These are phyloP conservation scores for Penicillium waksmanii DNA, from an alignment of 495 filamentous ascomycete species.

Conservation along the genomic window DNA sequence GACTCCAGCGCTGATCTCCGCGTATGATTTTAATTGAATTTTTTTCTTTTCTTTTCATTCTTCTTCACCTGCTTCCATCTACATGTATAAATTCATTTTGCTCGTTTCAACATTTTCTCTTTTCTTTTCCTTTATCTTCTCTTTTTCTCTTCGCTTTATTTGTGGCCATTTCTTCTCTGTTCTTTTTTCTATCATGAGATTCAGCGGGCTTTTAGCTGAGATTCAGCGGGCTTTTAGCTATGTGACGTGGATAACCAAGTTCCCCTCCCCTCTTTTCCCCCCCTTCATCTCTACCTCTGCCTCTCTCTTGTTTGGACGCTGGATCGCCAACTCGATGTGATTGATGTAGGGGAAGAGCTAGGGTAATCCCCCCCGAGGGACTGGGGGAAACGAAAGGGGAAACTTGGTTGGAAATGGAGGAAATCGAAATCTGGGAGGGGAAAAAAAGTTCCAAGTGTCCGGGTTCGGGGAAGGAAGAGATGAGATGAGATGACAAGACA, in stretches of 20 bases:
- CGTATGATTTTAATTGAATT: constrained; percentile 36
- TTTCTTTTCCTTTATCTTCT: constrained; percentile 24
- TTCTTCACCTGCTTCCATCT: constrained; percentile 34
- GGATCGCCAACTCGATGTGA: constrained; percentile 47
- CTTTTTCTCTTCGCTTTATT: constrained; percentile 28
- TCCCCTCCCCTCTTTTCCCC: neutral
- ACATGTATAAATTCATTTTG: constrained; percentile 46
- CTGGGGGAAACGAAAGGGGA: neutral
- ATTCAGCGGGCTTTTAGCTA: constrained; percentile 43
- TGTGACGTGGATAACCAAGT: constrained; percentile 19
- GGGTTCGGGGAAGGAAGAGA: too few species aligned
- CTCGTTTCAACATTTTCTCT: constrained; percentile 7
- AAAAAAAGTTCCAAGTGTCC: too few species aligned
- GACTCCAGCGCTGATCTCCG: constrained; percentile 37
- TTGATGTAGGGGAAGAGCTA: constrained; percentile 14
- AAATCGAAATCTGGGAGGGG: neutral
- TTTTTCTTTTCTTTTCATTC: constrained; percentile 12
- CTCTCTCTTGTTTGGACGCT: constrained; percentile 45
- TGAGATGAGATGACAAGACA: too few species aligned
- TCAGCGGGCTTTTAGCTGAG: constrained; percentile 42
- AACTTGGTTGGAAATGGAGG: neutral
- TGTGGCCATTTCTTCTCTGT: constrained; percentile 20
- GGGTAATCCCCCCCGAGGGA: too few species aligned
- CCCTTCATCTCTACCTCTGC: constrained; percentile 25
- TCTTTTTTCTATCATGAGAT: constrained; percentile 33